Base-by-base conservation (phyloP, 2,329 filamentous ascomycete species). In the Ophiostoma triangulosporum region DNA sequence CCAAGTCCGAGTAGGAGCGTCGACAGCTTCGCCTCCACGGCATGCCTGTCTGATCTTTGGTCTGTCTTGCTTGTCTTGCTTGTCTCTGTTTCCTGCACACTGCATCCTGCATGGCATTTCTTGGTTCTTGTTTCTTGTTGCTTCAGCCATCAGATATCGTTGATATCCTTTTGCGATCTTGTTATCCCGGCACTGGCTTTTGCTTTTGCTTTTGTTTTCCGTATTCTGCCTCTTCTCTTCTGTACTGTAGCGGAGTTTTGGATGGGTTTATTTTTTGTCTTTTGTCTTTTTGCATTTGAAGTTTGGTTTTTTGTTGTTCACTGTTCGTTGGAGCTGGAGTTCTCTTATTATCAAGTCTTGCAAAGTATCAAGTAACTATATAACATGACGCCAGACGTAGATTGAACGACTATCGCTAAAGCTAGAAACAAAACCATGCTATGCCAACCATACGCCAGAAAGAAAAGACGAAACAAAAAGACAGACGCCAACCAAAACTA, bases 401-500 rank as follows among this genome's bases (percentile, higher is more conserved):
- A 52, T 32, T 52, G 36, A 24, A 51, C 15, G 32, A 51, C 36
- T 35, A 43, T 51, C 14, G 43, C 50, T 38, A n/a, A 51, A 51
- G 24, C 43, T 29, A 46, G 15, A 36, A 46, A 54, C 17, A 31
- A 48, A 31, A 22, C 27, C 46, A 15, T 48, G 46, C 46, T 48
- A 48, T 48, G 46, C 46, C 46, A 48, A 22, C 46, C 46, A 32
- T 26, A 51, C 38, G 46, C 27, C 27, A 36, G 12, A 27, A 29
- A 22, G 6, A 20, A 36, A 33, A 12, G n/a, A n/a, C n/a, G n/a
- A 31, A n/a, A 48, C 15, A 50, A 36, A 26, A 17, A n/a, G 11
- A 9, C 11, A 38, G n/a, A 52, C 32, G 33, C 17, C 43, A n/a
- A 49, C 17, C 35, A 33, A 22, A 29, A 20, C 40, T 62, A 78